These are phyloP conservation scores for Rubia balearica DNA, from an alignment of 305 asterid species.

Conservation along the genomic window DNA sequence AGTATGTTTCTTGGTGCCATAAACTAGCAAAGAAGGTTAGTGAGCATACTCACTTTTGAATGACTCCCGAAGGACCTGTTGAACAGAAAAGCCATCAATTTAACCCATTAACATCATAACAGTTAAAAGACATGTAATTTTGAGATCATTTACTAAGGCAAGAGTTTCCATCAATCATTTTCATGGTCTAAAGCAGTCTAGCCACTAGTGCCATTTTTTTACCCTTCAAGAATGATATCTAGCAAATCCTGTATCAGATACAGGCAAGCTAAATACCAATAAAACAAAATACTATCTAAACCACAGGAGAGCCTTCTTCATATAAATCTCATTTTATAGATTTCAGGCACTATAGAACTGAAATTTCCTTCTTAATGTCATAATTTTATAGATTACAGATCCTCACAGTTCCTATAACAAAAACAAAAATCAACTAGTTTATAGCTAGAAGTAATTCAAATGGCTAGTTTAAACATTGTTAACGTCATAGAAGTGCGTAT, in stretches of 20 bases:
- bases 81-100: slow-evolving; percentile 25
- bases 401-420: not conserved
- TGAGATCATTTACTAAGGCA: not conserved
- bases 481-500: not conserved
- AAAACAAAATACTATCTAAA: not conserved
- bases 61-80: slow-evolving; percentile 67
- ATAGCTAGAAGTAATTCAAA: not conserved
- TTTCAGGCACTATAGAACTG: not conserved
- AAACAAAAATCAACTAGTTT: no score
- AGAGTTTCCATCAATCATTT: not conserved
- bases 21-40: slow-evolving; percentile 3
- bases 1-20: not conserved
- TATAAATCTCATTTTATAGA: not conserved
- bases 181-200: not conserved
- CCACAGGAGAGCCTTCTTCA: not conserved
- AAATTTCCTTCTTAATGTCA: not conserved
- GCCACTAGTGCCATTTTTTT: not conserved
- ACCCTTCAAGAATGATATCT: not conserved
- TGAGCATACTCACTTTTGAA: slow-evolving; percentile 43
- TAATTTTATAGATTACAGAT: no score
- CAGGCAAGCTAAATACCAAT: not conserved
- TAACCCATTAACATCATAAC: slow-evolving; percentile 16
- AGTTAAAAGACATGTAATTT: not conserved
- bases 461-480: not conserved
- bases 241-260: not conserved